Evolutionary conservation across 257 asterid genomes (phyloP).

Genomic region (Salvia rosmarinus): DNA sequence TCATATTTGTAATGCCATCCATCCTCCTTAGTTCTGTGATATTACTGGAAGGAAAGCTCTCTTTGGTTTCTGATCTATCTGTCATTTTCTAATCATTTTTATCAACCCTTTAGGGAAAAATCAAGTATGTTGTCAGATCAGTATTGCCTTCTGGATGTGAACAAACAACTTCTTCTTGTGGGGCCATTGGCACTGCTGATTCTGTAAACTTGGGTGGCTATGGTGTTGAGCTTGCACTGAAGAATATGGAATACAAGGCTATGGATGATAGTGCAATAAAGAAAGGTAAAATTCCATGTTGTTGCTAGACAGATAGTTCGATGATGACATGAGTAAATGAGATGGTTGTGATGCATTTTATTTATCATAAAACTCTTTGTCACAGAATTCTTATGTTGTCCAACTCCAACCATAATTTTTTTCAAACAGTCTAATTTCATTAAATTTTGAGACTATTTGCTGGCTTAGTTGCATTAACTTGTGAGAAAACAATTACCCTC

Average conservation of each 20-base stretch:
- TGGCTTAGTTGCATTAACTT: conserved; percentile 15
- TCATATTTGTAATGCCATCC: conserved; percentile 1
- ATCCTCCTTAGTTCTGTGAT: conserved; percentile 7
- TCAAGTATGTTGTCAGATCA: conserved; percentile 83
- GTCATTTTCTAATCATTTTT: conserved; percentile 20
- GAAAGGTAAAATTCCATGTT: conserved; percentile 55
- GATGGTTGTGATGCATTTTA: conserved; percentile 22
- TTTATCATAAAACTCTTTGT: conserved; percentile 9
- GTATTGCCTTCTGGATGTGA: conserved; percentile 89
- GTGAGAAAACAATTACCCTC: neutral
- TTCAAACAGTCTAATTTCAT: conserved; percentile 1
- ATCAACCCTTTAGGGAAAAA: conserved; percentile 60
- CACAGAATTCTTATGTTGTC: neutral
- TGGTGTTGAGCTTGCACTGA: conserved; percentile 99
- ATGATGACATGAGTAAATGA: conserved; percentile 1
- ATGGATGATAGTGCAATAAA: conserved; percentile 90
- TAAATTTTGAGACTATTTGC: conserved; percentile 19
- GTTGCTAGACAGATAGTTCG: conserved; percentile 28
- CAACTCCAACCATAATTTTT: conserved; percentile 6
- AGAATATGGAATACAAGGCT: conserved; percentile 99
- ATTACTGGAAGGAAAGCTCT: conserved; percentile 15
- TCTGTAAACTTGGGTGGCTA: conserved; percentile 89
- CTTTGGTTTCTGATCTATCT: conserved; percentile 19
- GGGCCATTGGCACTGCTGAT: conserved; percentile 81
- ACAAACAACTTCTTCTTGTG: conserved; percentile 72